Base-by-base conservation (phyloP, 768 basidiomycete species). In the Leccinum rimulosum region DNA sequence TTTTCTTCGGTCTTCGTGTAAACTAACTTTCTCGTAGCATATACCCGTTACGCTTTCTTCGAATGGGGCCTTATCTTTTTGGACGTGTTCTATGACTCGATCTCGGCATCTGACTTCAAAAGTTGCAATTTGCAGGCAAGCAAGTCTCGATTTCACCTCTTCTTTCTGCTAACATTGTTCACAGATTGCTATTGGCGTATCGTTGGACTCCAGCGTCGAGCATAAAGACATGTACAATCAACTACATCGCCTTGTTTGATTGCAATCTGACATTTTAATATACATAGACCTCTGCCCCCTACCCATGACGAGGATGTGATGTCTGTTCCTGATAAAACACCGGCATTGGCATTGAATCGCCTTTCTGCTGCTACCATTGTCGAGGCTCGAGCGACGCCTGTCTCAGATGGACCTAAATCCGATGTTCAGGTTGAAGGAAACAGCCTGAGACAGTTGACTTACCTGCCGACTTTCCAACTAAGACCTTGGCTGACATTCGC, bases 61-160 rank as follows among this genome's bases (percentile, higher is more conserved):
- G 94, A 96, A 74, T 96, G 94, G 94, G 78, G 77, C 8, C 82
- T 93, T 51, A 91, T 93, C 56, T 68, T 87, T 54, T 77, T 87
- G 49, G 91, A 93, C 58, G 76, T 93, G 27, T 58, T 84, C 14
- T 93, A 84, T 63, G 91, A 93, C 68, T 84, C 90, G 0, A 71
- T 87, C n/a, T 66, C 82, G 1, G 83, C 79, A 56, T 73, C 78
- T 30, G 90, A 91, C 63, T 83, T 91, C 61, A 73, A 70, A 49
- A 76, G 80, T 43, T 76, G 78, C 6, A 75, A 80, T 59, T 64
- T 89, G 19, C 78, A 87, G 75, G 87, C 84, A 60, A 62, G 78
- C 60, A 2, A 15, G 10, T 48, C 38, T 52, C 27, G 10, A 35
- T 14, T 6, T 2, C 27, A 40, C 15, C 6, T 6, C 51, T 30